Evolutionary conservation across 495 filamentous ascomycete species (phyloP), one percentile per base, ranked within the genome.

Genomic region (Bathelium albidoporum): DNA sequence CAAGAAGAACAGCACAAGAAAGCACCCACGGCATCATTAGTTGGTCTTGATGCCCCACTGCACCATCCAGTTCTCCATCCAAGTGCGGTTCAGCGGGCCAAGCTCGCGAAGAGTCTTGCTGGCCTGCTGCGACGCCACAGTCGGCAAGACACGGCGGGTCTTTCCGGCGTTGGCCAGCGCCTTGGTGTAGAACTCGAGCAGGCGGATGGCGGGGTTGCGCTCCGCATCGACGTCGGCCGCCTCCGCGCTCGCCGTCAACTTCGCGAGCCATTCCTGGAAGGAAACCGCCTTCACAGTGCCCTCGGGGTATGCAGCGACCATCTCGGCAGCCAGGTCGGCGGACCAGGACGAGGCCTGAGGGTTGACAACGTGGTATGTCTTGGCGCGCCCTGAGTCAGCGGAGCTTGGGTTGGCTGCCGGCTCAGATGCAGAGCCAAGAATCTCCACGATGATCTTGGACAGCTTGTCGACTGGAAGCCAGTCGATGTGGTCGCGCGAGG

Each of bases 381-480:
- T 49, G 11, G 9, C 43, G 11, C 43, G 43, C 43, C 9, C 4
- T 14, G n/a, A 3, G 43, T 7, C 3, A 49, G 10, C 43, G 18
- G 9, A 3, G 43, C n/a, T n/a, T 49, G 9, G 11, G n/a, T n/a
- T 20, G 43, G 43, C 10, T 41, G 43, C 5, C 3, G 43, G 43
- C 20, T 49, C 11, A n/a, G 43, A 49, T 49, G 32, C 22, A 5
- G 22, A 16, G 29, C 29, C 12, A n/a, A 59, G 45, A 60, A 60
- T 53, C n/a, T 66, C 64, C 7, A 36, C 3, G 24, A 66, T 26
- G 22, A 59, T 63, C 32, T 55, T 11, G 16, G 61, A 32, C 16
- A 55, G 44, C 29, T 32, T 26, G 32, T 66, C 64, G 24, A 66
- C 39, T 0, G 64, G 64, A 2, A 63, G 26, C 64, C 64, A 66